Percentiles rank a stretch among this genome's conserved stretches.
These are phyloP conservation scores for Fusarium verrucosum DNA, from an alignment of 2,329 filamentous ascomycete genomes.

Conservation along the genomic window DNA sequence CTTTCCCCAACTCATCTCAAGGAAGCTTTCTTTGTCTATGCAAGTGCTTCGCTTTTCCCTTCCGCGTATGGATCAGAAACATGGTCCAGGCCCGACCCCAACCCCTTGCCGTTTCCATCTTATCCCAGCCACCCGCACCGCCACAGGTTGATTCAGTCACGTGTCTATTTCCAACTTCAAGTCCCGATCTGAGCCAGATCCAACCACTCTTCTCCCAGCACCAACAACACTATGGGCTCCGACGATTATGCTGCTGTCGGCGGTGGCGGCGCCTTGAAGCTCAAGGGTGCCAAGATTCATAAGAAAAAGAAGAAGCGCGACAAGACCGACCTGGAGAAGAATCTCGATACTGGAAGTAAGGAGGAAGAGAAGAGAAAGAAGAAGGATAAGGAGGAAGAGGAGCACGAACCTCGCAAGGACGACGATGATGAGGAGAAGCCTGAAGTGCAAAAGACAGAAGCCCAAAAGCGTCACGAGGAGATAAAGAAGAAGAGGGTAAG, in stretches of 20 bases:
- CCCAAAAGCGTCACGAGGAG: conserved; percentile 84
- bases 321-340: conserved; percentile 58
- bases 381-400: conserved; percentile 44
- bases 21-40: conserved; percentile 26
- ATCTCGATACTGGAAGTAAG: conserved; percentile 49
- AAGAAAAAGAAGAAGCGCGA: conserved; percentile 72
- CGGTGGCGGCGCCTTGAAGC: conserved; percentile 79
- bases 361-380: conserved; percentile 26
- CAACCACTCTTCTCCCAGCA: conserved; percentile 5
- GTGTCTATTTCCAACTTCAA: conserved; percentile 3
- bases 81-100: too few species aligned
- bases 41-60: conserved; percentile 19
- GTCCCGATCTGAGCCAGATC: neutral
- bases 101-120: conserved; percentile 5
- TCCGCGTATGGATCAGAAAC: conserved; percentile 27
- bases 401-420: conserved; percentile 44
- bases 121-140: conserved; percentile 11
- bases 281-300: conserved; percentile 78
- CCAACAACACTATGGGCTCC: conserved; percentile 66
- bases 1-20: conserved; percentile 29
- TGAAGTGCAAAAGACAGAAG: conserved; percentile 76
- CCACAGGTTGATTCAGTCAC: conserved; percentile 19
- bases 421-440: conserved; percentile 45
- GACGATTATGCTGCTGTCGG: conserved; percentile 76
- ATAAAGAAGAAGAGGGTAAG: conserved; percentile 79